Percentiles rank a stretch among this genome's conserved stretches.
Conservation (phyloP, 1,284 basidiomycete genomes). For the Fomitiporia mediterranea region DNA sequence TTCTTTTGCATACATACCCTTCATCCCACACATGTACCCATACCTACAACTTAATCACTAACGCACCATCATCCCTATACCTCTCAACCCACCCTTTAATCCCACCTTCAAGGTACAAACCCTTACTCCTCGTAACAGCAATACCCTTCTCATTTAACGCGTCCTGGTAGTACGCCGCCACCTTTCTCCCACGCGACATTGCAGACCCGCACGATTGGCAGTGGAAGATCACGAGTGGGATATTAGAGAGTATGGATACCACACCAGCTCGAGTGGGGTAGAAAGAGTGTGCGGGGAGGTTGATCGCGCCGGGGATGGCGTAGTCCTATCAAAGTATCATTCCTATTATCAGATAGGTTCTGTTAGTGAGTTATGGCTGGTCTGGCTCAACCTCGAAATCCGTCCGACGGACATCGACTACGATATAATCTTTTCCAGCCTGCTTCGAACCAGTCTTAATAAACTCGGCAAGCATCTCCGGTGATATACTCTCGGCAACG, state of each 20-base stretch:
- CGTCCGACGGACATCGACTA: constrained; percentile 18
- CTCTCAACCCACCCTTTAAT: constrained; percentile 20
- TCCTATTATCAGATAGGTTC: neutral
- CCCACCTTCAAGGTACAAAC: constrained; percentile 18
- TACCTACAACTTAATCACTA: constrained; percentile 11
- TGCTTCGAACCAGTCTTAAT: constrained; percentile 10
- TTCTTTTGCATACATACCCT: too few species aligned
- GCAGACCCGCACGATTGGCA: constrained; percentile 17
- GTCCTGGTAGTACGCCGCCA: constrained; percentile 18
- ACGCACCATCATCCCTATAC: constrained; percentile 11
- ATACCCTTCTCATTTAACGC: constrained; percentile 16
- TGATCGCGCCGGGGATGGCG: constrained; percentile 19
- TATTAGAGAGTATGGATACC: constrained; percentile 11
- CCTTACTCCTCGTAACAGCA: constrained; percentile 15
- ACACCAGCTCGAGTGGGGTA: constrained; percentile 14
- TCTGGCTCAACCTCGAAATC: constrained; percentile 16
- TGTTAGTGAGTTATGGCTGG: neutral
- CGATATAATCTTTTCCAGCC: constrained; percentile 17
- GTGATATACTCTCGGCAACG: constrained; percentile 4
- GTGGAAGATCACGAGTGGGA: constrained; percentile 19
- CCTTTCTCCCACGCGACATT: constrained; percentile 14
- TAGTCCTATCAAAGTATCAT: constrained; percentile 12
- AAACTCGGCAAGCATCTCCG: constrained; percentile 11
- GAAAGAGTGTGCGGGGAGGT: constrained; percentile 20
- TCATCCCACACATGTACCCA: too few species aligned